Conservation (phyloP, 352 stramenopile species). For the Globisporangium alternatum region DNA sequence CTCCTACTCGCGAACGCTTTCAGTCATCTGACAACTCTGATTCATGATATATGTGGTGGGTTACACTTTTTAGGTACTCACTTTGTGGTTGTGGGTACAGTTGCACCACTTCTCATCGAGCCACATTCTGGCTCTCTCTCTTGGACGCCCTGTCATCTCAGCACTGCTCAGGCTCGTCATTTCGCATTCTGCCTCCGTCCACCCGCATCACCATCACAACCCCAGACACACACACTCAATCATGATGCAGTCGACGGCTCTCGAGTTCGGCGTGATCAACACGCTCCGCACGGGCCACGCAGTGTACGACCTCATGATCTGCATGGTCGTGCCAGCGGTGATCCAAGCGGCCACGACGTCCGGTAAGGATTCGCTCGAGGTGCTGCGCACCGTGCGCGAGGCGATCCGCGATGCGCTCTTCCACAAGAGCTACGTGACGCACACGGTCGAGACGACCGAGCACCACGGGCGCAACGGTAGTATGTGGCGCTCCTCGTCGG, state of each 20-base stretch:
- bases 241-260: slow-evolving; percentile 26
- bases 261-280: slow-evolving; percentile 54
- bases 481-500: slow-evolving; percentile 6
- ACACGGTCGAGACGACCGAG: slow-evolving; percentile 38
- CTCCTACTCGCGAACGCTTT: too few species aligned
- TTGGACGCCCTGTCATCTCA: neutral
- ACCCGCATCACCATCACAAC: neutral
- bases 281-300: slow-evolving; percentile 49
- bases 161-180: neutral
- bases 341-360: slow-evolving; percentile 37
- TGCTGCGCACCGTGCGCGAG: slow-evolving; percentile 7
- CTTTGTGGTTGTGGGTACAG: neutral
- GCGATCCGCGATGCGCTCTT: slow-evolving; percentile 23
- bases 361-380: slow-evolving; percentile 15
- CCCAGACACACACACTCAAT: neutral
- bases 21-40: too few species aligned
- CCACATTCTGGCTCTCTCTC: neutral
- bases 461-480: slow-evolving; percentile 30
- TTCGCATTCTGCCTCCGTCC: neutral
- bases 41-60: too few species aligned
- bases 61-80: neutral
- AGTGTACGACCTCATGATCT: slow-evolving; percentile 53
- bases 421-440: slow-evolving; percentile 23
- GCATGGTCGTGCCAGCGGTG: slow-evolving; percentile 50
- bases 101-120: neutral